Percentiles rank a stretch among this genome's conserved stretches.
phyloP scores from a whole-genome alignment of 2,329 filamentous ascomycete genomes.

The Neophaeococcomyces mojaviensis region DNA sequence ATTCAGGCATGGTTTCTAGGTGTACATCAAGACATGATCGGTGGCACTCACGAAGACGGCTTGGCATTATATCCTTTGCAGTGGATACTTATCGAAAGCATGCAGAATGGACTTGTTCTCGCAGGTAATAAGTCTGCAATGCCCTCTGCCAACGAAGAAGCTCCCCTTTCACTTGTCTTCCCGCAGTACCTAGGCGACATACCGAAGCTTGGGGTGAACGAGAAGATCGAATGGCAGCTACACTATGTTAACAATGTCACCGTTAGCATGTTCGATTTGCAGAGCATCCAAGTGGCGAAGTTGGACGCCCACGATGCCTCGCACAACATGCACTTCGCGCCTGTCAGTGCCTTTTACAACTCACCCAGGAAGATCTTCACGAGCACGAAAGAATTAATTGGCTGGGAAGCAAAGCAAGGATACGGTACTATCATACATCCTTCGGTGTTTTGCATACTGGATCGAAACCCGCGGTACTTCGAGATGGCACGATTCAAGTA shows the following conservation, averaged over 20 bases:
- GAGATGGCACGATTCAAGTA: constrained; percentile 23
- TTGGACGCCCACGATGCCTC: constrained; percentile 9
- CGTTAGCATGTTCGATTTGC: constrained; percentile 19
- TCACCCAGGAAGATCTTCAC: constrained; percentile 7
- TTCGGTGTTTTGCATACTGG: constrained; percentile 27
- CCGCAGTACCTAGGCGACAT: constrained; percentile 19
- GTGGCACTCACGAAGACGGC: constrained; percentile 30
- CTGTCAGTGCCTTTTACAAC: constrained; percentile 11
- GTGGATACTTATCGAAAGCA: constrained; percentile 35
- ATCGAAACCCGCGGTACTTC: constrained; percentile 25
- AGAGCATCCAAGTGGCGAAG: constrained; percentile 11
- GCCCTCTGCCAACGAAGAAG: not conserved
- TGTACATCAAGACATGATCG: constrained; percentile 32
- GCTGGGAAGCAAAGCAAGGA: not conserved
- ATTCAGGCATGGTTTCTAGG: constrained; percentile 37
- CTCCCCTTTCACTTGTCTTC: constrained; percentile 13
- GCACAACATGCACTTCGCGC: constrained; percentile 16
- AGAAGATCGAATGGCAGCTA: constrained; percentile 19
- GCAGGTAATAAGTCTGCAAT: constrained; percentile 11
- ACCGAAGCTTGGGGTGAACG: constrained; percentile 13
- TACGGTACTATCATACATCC: constrained; percentile 28
- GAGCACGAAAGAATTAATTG: not conserved
- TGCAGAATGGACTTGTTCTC: constrained; percentile 26
- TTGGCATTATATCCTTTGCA: constrained; percentile 36
- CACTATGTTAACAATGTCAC: constrained; percentile 15